Conservation (phyloP, 805 yeast genomes). For the Lachancea lanzarotensis region DNA sequence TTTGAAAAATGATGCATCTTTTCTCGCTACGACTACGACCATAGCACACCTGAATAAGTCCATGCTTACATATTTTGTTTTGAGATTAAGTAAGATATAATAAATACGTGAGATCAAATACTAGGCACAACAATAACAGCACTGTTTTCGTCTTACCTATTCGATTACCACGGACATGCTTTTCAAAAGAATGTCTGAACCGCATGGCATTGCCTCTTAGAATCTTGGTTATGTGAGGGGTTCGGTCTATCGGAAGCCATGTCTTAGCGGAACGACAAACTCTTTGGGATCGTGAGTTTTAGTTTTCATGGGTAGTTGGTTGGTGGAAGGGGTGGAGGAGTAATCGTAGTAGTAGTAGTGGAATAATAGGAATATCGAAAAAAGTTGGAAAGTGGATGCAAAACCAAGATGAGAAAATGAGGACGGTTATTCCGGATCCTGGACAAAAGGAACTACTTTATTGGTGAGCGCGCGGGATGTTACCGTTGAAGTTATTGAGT, state of each 20-base stretch:
- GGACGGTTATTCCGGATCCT: neutral
- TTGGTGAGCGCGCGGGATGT: neutral
- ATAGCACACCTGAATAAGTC: neutral
- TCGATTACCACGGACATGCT: constrained; percentile 2
- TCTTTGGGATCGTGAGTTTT: constrained; percentile 2
- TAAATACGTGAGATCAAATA: constrained; percentile 2
- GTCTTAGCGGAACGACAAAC: neutral
- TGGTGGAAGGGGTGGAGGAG: no score
- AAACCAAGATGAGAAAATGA: neutral
- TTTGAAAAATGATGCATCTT: no score
- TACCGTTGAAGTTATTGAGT: neutral
- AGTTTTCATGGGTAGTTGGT: neutral
- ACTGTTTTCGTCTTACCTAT: neutral
- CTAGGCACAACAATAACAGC: neutral
- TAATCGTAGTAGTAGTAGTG: no score
- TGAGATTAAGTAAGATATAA: neutral
- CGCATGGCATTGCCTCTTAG: neutral
- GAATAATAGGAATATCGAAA: neutral
- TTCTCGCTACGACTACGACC: no score
- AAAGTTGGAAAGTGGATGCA: neutral
- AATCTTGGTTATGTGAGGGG: neutral
- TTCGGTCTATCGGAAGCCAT: neutral
- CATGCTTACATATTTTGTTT: neutral
- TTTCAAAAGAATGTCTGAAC: neutral
- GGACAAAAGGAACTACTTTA: neutral